A percentile compares a stretch with the other conserved stretches of the same genome.
Conservation (phyloP, 176 grass and related monocot species). For the Rhynchospora breviuscula region DNA sequence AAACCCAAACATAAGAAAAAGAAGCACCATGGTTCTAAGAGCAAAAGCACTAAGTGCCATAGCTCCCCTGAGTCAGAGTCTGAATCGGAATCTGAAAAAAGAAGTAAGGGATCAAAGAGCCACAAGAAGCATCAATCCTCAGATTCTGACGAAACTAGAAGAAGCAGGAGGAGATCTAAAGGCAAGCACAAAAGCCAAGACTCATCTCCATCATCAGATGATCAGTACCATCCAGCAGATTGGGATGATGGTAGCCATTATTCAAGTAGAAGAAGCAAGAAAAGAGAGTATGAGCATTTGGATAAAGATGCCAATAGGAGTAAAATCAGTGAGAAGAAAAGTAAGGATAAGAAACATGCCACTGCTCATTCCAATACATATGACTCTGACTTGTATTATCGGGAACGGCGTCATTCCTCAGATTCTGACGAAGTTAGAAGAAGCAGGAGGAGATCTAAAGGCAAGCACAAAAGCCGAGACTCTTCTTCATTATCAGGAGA, state of each 20-base stretch:
- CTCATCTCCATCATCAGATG: constrained; percentile 5
- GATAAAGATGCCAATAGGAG: background rate
- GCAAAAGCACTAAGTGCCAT: constrained; percentile 40
- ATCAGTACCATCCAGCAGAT: constrained; percentile 20
- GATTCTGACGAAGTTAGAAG: constrained; percentile 33
- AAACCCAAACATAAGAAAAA: constrained; percentile 53
- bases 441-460: constrained; percentile 32
- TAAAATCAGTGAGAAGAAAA: constrained; percentile 3
- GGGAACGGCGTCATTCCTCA: constrained; percentile 30
- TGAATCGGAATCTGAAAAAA: constrained; percentile 34
- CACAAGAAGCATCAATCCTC: constrained; percentile 52
- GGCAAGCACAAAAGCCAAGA: constrained; percentile 36
- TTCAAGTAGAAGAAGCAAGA: constrained; percentile 28
- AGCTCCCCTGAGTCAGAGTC: constrained; percentile 26
- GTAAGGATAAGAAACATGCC: background rate
- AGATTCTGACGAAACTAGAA: constrained; percentile 34
- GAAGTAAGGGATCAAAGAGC: constrained; percentile 37
- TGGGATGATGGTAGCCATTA: constrained; percentile 9
- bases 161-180: constrained; percentile 35
- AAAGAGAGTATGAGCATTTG: constrained; percentile 18
- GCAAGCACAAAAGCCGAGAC: constrained; percentile 36
- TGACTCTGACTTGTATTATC: background rate
- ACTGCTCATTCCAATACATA: background rate
- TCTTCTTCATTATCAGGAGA: background rate
- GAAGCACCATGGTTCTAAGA: constrained; percentile 32